These are phyloP conservation scores for Cryptococcus amylolentus DNA, from an alignment of 1,284 basidiomycete species.

Conservation along the genomic window DNA sequence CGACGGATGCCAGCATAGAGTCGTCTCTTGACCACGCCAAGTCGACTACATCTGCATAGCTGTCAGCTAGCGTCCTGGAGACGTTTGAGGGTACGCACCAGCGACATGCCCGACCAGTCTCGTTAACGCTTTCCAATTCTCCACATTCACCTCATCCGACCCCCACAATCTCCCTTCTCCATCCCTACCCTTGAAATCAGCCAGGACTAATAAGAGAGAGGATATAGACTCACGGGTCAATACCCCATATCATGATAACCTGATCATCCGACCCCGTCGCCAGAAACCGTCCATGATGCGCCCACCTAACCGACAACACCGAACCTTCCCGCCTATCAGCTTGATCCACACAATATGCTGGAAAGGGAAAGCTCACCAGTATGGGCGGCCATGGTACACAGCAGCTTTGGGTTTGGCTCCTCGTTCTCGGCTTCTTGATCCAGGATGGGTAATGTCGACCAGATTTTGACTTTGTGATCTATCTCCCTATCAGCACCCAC, in stretches of 20 bases:
- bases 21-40: conserved; percentile 92
- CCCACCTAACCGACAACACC: conserved; percentile 93
- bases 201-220: background rate
- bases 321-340: conserved; percentile 55
- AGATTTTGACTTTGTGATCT: conserved; percentile 94
- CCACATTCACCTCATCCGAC: conserved; percentile 89
- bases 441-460: conserved; percentile 92
- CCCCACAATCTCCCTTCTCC: conserved; percentile 85
- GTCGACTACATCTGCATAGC: conserved; percentile 77
- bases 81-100: conserved; percentile 54
- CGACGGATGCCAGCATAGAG: conserved; percentile 87
- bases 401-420: conserved; percentile 73
- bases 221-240: conserved; percentile 74
- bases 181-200: conserved; percentile 52
- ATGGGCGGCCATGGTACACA: conserved; percentile 90
- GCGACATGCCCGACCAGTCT: conserved; percentile 89
- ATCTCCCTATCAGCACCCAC: background rate
- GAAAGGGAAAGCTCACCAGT: conserved; percentile 55
- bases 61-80: conserved; percentile 1
- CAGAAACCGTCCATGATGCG: conserved; percentile 86
- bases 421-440: conserved; percentile 67
- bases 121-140: conserved; percentile 92
- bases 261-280: conserved; percentile 96
- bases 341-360: background rate
- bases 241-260: conserved; percentile 94